Percentiles rank a stretch among this genome's conserved stretches.
Evolutionary conservation across 75 land plant genomes (phyloP).

Genomic region (Cryptomeria japonica): DNA sequence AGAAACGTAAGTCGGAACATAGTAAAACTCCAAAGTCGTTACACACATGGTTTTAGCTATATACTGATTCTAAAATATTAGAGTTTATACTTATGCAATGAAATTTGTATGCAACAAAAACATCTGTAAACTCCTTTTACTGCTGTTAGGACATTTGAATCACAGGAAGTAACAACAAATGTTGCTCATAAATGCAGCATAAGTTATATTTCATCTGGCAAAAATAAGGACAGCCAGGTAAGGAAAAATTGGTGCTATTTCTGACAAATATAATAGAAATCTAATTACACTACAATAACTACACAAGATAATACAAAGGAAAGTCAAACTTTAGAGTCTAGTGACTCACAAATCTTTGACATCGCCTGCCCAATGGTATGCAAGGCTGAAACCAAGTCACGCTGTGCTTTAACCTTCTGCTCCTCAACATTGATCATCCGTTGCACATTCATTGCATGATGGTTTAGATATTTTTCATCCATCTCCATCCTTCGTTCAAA

Average conservation of each 20-base stretch:
- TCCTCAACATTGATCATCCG: slow-evolving; percentile 14
- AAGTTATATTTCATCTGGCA: background rate
- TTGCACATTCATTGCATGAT: slow-evolving; percentile 19
- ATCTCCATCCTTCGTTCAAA: slow-evolving; percentile 17
- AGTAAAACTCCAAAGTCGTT: background rate
- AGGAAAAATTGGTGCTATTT: background rate
- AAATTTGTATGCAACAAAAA: background rate
- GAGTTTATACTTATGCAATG: background rate
- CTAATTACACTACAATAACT: background rate
- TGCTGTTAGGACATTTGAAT: background rate
- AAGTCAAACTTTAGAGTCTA: slow-evolving; percentile 2
- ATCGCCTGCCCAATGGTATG: slow-evolving; percentile 12
- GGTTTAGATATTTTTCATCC: slow-evolving; percentile 17
- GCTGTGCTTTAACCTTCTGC: slow-evolving; percentile 17
- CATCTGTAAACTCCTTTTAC: background rate
- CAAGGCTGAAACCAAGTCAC: slow-evolving; percentile 8
- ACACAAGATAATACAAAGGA: background rate
- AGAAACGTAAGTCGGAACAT: background rate
- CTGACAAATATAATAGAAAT: background rate
- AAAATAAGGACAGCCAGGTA: background rate
- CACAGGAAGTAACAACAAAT: background rate
- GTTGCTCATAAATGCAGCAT: background rate
- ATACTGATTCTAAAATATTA: background rate
- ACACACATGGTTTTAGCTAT: background rate
- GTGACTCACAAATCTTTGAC: slow-evolving; percentile 6